phyloP scores from a whole-genome alignment of 768 basidiomycete species.

The Panaeolus papilionaceus region DNA sequence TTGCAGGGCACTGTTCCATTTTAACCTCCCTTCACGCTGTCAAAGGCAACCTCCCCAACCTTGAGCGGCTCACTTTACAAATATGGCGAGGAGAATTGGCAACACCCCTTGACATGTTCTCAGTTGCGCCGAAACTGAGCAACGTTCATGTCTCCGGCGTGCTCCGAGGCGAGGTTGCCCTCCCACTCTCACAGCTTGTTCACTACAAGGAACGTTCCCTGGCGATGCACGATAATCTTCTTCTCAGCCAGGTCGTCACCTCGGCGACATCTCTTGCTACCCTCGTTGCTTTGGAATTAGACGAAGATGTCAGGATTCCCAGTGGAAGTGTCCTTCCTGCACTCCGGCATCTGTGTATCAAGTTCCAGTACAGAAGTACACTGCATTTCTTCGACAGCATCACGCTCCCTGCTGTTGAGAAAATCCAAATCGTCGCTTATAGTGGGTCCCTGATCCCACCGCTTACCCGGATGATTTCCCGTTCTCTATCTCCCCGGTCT shows the following conservation, averaged over 20 bases:
- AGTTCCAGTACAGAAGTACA: slow-evolving; percentile 26
- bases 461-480: slow-evolving; percentile 25
- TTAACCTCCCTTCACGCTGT: slow-evolving; percentile 27
- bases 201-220: slow-evolving; percentile 30
- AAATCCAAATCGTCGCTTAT: slow-evolving; percentile 25
- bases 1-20: slow-evolving; percentile 22
- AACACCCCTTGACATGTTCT: slow-evolving; percentile 29
- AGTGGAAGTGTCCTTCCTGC: slow-evolving; percentile 25
- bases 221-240: slow-evolving; percentile 16
- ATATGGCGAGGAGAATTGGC: slow-evolving; percentile 16
- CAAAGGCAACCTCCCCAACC: slow-evolving; percentile 28
- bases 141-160: slow-evolving; percentile 28
- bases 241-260: slow-evolving; percentile 23
- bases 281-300: slow-evolving; percentile 30
- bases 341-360: slow-evolving; percentile 28
- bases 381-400: slow-evolving; percentile 26
- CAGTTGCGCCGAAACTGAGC: slow-evolving; percentile 28
- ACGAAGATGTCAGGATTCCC: slow-evolving; percentile 25
- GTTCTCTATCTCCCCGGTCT: slow-evolving; percentile 12
- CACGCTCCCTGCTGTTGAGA: slow-evolving; percentile 30
- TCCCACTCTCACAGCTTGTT: slow-evolving; percentile 30
- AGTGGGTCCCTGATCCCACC: slow-evolving; percentile 24
- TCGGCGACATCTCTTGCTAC: slow-evolving; percentile 22
- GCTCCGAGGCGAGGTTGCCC: slow-evolving; percentile 23
- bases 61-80: slow-evolving; percentile 27